Conservation (phyloP, 208 protist species). For the Wallacemonas sp. region DNA sequence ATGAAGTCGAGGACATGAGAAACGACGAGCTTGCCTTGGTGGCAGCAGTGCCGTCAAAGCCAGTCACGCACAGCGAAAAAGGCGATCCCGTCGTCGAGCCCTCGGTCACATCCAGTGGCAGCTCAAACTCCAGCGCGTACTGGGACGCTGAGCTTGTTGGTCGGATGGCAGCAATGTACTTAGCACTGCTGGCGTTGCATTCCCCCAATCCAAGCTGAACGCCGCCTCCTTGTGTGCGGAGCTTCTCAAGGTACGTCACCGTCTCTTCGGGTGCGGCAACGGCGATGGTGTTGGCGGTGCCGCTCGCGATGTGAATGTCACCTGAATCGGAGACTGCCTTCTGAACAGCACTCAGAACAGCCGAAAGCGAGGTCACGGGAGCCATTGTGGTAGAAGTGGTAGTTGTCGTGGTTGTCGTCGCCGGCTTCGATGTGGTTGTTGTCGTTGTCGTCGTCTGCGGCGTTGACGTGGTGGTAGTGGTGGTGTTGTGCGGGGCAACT, state of each 20-base stretch:
- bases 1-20: constrained; percentile 13
- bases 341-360: constrained; percentile 4
- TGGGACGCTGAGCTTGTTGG: neutral
- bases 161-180: neutral
- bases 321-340: constrained; percentile 5
- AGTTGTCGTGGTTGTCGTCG: constrained; percentile 22
- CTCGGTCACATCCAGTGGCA: constrained; percentile 19
- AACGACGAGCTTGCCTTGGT: constrained; percentile 3
- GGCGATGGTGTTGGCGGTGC: constrained; percentile 12
- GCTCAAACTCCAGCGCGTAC: constrained; percentile 19
- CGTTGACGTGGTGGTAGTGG: constrained; percentile 15
- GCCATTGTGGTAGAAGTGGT: constrained; percentile 28
- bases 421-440: constrained; percentile 17
- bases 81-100: neutral
- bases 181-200: neutral
- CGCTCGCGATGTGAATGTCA: neutral
- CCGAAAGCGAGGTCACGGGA: neutral
- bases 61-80: constrained; percentile 11
- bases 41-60: constrained; percentile 2
- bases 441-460: constrained; percentile 6
- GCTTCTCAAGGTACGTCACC: neutral
- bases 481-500: constrained; percentile 11
- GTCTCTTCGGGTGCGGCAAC: constrained; percentile 10
- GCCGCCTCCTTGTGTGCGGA: constrained; percentile 13
- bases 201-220: constrained; percentile 9